These are phyloP conservation scores for Fragaria iinumae DNA, from an alignment of 306 rosid genomes.

Conservation along the genomic window DNA sequence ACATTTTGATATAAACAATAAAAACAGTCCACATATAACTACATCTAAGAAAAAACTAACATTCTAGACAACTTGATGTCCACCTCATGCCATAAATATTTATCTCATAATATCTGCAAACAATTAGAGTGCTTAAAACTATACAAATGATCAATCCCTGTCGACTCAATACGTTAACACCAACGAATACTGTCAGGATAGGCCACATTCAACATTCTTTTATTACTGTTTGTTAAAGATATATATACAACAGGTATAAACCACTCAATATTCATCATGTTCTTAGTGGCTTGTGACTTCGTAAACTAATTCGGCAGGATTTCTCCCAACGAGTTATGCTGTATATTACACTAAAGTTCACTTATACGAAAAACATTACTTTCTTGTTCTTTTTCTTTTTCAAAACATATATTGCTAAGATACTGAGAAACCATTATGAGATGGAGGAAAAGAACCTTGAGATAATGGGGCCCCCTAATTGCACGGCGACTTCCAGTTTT, in stretches of 20 bases:
- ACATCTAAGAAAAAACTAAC: not conserved
- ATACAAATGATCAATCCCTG: not conserved
- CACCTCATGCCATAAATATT: not conserved
- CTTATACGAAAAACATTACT: not conserved
- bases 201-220: not conserved
- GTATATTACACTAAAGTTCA: not conserved
- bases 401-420: not conserved
- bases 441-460: constrained; percentile 37
- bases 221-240: not conserved
- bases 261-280: not conserved
- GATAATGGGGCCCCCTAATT: constrained; percentile 79
- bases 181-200: not conserved
- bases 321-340: not conserved
- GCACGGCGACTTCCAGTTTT: constrained; percentile 39
- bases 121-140: not conserved
- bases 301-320: not conserved
- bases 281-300: not conserved
- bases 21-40: not conserved
- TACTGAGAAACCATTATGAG: not conserved
- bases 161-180: not conserved
- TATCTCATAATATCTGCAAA: constrained; percentile 4
- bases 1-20: not conserved
- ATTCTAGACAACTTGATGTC: not conserved
- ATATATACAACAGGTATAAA: not conserved
- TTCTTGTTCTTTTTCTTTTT: not conserved